phyloP scores from a whole-genome alignment of 306 rosid species.

The Lathyrus tuberosus region DNA sequence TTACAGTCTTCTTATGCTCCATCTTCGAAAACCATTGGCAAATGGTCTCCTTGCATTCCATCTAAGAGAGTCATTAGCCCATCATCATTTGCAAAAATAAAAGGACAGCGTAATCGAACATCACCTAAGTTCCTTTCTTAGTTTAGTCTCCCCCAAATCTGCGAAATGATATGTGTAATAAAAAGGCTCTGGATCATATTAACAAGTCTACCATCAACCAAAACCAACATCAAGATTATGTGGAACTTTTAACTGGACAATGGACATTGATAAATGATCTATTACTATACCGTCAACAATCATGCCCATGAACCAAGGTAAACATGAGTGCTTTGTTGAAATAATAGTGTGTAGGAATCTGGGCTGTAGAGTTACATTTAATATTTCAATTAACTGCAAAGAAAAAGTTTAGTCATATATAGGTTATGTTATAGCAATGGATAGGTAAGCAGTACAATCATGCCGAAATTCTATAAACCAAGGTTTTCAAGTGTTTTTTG shows the following conservation, averaged over 20 bases:
- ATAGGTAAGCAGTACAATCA: constrained; percentile 17
- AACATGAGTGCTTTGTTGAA: constrained; percentile 31
- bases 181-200: constrained; percentile 28
- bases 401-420: constrained; percentile 7
- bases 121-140: constrained; percentile 19
- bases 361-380: constrained; percentile 24
- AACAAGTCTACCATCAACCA: constrained; percentile 8
- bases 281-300: constrained; percentile 24
- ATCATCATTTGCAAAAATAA: constrained; percentile 5
- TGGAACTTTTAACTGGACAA: constrained; percentile 32
- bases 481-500: constrained; percentile 31
- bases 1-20: neutral
- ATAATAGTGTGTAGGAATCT: constrained; percentile 22
- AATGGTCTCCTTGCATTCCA: neutral
- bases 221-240: constrained; percentile 15
- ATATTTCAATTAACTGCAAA: constrained; percentile 19
- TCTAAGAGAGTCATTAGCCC: constrained; percentile 18
- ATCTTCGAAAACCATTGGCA: constrained; percentile 14
- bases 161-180: neutral
- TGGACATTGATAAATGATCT: constrained; percentile 13
- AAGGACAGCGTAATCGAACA: constrained; percentile 16
- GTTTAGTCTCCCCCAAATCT: constrained; percentile 26
- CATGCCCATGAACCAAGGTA: constrained; percentile 21
- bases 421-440: neutral
- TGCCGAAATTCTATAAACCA: constrained; percentile 9